Percentiles rank a stretch among this genome's conserved stretches.
Evolutionary conservation across 1,139 yeast species (phyloP).

Genomic region (Suhomyces wounanorum): DNA sequence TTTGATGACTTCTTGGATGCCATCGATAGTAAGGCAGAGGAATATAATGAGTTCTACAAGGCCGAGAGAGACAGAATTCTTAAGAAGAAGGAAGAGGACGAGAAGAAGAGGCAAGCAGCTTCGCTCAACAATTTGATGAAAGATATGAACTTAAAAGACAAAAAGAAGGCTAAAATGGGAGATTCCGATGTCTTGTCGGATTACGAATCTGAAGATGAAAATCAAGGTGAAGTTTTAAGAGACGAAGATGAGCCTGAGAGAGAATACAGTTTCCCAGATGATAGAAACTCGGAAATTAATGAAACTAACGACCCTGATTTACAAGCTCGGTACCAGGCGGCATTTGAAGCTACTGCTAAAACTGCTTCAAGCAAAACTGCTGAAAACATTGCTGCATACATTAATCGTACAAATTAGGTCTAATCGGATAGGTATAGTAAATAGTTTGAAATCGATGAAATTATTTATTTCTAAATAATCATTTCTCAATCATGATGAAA

Average conservation of each 20-base stretch:
- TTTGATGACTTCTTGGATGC: conserved; percentile 85
- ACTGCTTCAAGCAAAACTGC: conserved; percentile 65
- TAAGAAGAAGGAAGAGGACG: conserved; percentile 75
- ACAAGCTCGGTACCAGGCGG: conserved; percentile 71
- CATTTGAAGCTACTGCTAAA: conserved; percentile 66
- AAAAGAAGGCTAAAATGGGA: conserved; percentile 24
- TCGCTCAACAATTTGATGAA: conserved; percentile 74
- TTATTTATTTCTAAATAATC: not conserved
- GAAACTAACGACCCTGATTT: conserved; percentile 52
- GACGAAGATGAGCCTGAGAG: conserved; percentile 68
- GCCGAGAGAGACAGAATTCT: conserved; percentile 84
- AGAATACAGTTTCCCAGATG: conserved; percentile 78
- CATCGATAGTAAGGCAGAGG: conserved; percentile 85
- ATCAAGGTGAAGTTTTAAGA: conserved; percentile 61
- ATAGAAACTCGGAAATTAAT: conserved; percentile 62
- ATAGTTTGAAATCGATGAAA: not conserved
- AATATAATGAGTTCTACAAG: conserved; percentile 79
- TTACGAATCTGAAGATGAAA: conserved; percentile 56
- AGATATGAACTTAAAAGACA: conserved; percentile 70
- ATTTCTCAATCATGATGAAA: not conserved
- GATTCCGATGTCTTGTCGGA: conserved; percentile 75
- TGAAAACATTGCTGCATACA: conserved; percentile 68
- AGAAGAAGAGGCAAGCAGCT: conserved; percentile 69
- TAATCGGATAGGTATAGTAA: not conserved
- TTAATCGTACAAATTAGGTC: conserved; percentile 26